Percentiles rank a stretch among this genome's conserved stretches.
These are phyloP conservation scores for Lophium mytilinum DNA, from an alignment of 495 filamentous ascomycete species.

Conservation along the genomic window DNA sequence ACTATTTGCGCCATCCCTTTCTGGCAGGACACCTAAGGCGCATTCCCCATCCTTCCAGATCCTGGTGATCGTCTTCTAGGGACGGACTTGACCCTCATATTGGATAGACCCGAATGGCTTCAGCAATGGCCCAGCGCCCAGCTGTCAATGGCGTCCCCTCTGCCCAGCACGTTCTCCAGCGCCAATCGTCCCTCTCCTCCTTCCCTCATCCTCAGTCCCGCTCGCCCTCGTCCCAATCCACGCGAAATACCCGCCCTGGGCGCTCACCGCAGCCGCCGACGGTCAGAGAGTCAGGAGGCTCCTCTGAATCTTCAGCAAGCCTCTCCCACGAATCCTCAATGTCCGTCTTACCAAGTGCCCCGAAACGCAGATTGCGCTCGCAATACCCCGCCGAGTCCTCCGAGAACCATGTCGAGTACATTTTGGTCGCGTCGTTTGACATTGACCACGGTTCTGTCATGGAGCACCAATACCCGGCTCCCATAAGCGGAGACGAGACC, in stretches of 20 bases:
- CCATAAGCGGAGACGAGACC: conserved; percentile 93
- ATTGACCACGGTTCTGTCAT: conserved; percentile 93
- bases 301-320: conserved; percentile 7
- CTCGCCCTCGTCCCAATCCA: conserved; percentile 46
- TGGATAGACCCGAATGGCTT: neutral
- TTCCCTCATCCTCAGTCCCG: conserved; percentile 50
- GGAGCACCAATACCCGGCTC: conserved; percentile 93
- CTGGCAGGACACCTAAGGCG: neutral
- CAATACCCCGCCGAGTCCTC: conserved; percentile 73
- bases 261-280: conserved; percentile 46
- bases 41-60: neutral
- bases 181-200: conserved; percentile 51
- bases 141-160: conserved; percentile 1
- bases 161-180: conserved; percentile 22
- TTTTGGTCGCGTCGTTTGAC: conserved; percentile 96
- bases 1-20: neutral
- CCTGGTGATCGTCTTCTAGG: neutral
- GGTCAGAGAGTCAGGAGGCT: conserved; percentile 34
- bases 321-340: conserved; percentile 13
- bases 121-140: conserved; percentile 10
- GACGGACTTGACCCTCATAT: neutral
- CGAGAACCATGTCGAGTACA: conserved; percentile 97
- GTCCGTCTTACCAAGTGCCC: neutral
- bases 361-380: conserved; percentile 54
- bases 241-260: conserved; percentile 38